phyloP scores from a whole-genome alignment of 352 stramenopile species.

The Globisporangium ultimum region DNA sequence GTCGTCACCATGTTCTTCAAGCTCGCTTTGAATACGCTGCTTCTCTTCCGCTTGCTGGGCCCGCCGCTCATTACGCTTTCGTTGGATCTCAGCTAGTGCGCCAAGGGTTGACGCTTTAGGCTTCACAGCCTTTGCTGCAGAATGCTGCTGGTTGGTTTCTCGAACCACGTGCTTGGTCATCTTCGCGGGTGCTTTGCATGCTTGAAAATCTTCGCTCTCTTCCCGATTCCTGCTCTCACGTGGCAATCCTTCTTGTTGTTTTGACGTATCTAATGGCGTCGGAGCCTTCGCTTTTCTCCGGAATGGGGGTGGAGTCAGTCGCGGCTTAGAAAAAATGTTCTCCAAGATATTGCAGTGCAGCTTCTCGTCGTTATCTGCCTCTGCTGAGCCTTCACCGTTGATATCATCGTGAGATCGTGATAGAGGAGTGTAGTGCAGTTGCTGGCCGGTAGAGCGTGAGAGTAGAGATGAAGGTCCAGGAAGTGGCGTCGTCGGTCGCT shows the following conservation, averaged over 20 bases:
- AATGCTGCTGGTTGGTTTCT: conserved; percentile 23
- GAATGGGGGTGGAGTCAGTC: background rate
- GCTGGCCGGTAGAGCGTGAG: background rate
- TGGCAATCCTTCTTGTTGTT: conserved; percentile 11
- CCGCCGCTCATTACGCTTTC: conserved; percentile 61
- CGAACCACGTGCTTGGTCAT: conserved; percentile 3
- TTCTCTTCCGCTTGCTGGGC: conserved; percentile 62
- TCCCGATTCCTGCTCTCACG: background rate
- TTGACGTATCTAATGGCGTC: background rate
- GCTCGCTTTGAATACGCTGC: conserved; percentile 53
- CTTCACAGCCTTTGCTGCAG: conserved; percentile 21
- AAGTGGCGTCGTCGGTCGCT: conserved; percentile 12
- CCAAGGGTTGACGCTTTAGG: conserved; percentile 46
- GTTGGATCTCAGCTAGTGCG: conserved; percentile 64
- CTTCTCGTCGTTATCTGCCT: conserved; percentile 1
- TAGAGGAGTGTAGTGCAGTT: background rate
- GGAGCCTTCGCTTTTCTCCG: conserved; percentile 2
- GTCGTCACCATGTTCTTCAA: conserved; percentile 68
- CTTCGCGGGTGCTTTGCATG: conserved; percentile 12
- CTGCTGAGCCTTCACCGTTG: background rate
- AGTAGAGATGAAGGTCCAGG: conserved; percentile 6
- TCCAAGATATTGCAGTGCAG: too few relatives aligned
- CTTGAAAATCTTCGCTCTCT: conserved; percentile 15
- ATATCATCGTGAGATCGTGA: background rate
- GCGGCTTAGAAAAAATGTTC: too few relatives aligned